Conservation (phyloP, 352 stramenopile species). For the Phytophthora melonis region DNA sequence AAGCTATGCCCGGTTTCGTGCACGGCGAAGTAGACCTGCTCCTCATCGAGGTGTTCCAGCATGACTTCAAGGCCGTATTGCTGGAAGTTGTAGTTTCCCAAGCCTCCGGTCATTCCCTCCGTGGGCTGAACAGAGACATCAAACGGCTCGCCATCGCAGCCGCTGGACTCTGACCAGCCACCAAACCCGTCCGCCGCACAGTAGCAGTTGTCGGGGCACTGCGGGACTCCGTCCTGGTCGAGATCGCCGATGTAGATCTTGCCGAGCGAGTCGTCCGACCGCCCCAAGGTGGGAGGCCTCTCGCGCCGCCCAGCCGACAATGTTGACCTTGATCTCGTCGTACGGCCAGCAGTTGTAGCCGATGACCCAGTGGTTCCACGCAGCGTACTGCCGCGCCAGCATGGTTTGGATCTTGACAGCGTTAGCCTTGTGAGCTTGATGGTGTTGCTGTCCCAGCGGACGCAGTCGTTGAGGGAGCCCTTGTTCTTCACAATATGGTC, state of each 20-base stretch:
- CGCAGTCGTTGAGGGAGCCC: slow-evolving; percentile 48
- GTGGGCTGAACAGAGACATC: slow-evolving; percentile 51
- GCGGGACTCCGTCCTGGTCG: slow-evolving; percentile 36
- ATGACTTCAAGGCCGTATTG: slow-evolving; percentile 41
- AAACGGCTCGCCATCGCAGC: slow-evolving; percentile 42
- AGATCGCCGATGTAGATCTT: slow-evolving; percentile 42
- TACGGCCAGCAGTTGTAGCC: neutral
- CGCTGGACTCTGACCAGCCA: slow-evolving; percentile 33
- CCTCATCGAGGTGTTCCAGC: slow-evolving; percentile 38
- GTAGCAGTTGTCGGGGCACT: slow-evolving; percentile 46
- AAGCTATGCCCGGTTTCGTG: slow-evolving; percentile 46
- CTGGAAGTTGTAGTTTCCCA: slow-evolving; percentile 27
- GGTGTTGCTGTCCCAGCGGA: slow-evolving; percentile 48
- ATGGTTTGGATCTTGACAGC: slow-evolving; percentile 49
- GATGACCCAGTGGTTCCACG: slow-evolving; percentile 50
- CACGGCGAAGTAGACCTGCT: slow-evolving; percentile 29
- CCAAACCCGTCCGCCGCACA: slow-evolving; percentile 5
- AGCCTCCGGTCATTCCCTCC: slow-evolving; percentile 32
- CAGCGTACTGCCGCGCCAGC: slow-evolving; percentile 23
- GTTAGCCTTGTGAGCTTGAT: slow-evolving; percentile 43
- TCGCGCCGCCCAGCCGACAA: slow-evolving; percentile 28
- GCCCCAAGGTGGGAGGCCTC: slow-evolving; percentile 13
- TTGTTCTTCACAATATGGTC: slow-evolving; percentile 49
- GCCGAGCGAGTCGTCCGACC: slow-evolving; percentile 29
- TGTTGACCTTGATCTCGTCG: slow-evolving; percentile 37